Evolutionary conservation across 176 grass and related monocot genomes (phyloP).

Genomic region (Triticum dicoccoides): DNA sequence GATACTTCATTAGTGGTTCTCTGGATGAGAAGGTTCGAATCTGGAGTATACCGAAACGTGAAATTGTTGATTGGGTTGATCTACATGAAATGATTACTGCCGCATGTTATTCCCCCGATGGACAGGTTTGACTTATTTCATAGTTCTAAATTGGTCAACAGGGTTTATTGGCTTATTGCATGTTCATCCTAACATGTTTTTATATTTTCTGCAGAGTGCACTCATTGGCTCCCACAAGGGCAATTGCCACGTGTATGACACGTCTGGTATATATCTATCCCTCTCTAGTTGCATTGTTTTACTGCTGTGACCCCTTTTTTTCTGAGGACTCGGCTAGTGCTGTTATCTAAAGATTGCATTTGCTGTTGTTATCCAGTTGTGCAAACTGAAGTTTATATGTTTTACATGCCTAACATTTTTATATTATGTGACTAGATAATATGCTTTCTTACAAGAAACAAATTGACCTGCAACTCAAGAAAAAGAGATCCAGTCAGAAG

Average conservation of each 20-base stretch:
- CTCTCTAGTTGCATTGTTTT: conserved; percentile 7
- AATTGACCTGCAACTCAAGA: conserved; percentile 81
- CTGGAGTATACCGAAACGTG: conserved; percentile 89
- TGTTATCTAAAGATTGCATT: conserved; percentile 8
- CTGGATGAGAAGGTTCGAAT: conserved; percentile 94
- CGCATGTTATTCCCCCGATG: conserved; percentile 92
- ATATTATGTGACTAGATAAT: conserved; percentile 61
- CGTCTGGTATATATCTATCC: conserved; percentile 61
- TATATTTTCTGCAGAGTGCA: conserved; percentile 61
- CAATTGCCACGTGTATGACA: conserved; percentile 87
- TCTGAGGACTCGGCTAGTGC: not conserved
- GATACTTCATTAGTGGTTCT: conserved; percentile 98
- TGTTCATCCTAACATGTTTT: conserved; percentile 34
- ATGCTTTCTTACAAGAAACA: conserved; percentile 74
- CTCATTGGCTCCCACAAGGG: conserved; percentile 89
- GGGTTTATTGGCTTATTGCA: not conserved
- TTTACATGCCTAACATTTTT: not conserved
- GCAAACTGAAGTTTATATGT: not conserved
- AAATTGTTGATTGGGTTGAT: conserved; percentile 97
- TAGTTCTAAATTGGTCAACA: conserved; percentile 13
- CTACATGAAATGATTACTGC: conserved; percentile 98
- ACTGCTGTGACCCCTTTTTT: not conserved
- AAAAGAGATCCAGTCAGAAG: conserved; percentile 85
- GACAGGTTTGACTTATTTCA: conserved; percentile 66
- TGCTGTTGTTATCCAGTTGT: not conserved